Percentiles rank a stretch among this genome's conserved stretches.
phyloP scores from a whole-genome alignment of 2,329 filamentous ascomycete genomes.

The Trichoderma harzianum region DNA sequence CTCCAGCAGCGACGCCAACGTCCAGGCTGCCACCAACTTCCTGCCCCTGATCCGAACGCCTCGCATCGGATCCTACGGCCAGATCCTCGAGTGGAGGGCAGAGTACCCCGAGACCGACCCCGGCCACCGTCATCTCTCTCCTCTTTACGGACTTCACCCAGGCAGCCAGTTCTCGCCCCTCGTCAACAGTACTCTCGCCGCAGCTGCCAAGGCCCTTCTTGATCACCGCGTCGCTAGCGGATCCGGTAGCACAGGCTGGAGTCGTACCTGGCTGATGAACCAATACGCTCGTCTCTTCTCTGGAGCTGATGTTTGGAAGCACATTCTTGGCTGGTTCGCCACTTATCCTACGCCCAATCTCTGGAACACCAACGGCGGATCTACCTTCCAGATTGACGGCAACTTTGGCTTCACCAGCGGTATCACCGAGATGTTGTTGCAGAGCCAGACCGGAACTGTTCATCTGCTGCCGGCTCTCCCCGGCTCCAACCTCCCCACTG shows the following conservation, averaged over 20 bases:
- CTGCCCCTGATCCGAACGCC: constrained; percentile 17
- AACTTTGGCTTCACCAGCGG: constrained; percentile 47
- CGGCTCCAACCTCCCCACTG: constrained; percentile 21
- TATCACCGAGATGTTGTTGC: constrained; percentile 43
- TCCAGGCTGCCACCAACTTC: constrained; percentile 13
- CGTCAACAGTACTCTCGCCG: constrained; percentile 14
- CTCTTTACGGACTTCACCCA: constrained; percentile 45
- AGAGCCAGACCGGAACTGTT: constrained; percentile 32
- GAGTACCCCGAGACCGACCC: constrained; percentile 38
- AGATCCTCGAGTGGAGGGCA: constrained; percentile 37
- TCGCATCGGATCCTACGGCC: constrained; percentile 26
- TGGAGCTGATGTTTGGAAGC: constrained; percentile 30
- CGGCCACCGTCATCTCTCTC: constrained; percentile 47
- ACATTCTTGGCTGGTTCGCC: constrained; percentile 28
- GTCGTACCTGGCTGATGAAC: constrained; percentile 45
- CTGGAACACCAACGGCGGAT: constrained; percentile 35
- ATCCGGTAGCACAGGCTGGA: constrained; percentile 34
- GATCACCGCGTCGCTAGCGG: constrained; percentile 34
- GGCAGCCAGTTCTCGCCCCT: constrained; percentile 29
- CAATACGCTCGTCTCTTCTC: constrained; percentile 43
- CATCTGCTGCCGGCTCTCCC: constrained; percentile 29
- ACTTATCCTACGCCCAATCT: constrained; percentile 31
- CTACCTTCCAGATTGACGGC: constrained; percentile 47
- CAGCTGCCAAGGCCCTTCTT: constrained; percentile 29
- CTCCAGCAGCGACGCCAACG: constrained; percentile 5